A percentile compares a stretch with the other conserved stretches of the same genome.
These are phyloP conservation scores for Penium margaritaceum DNA, from an alignment of 139 green algal species.

Conservation along the genomic window DNA sequence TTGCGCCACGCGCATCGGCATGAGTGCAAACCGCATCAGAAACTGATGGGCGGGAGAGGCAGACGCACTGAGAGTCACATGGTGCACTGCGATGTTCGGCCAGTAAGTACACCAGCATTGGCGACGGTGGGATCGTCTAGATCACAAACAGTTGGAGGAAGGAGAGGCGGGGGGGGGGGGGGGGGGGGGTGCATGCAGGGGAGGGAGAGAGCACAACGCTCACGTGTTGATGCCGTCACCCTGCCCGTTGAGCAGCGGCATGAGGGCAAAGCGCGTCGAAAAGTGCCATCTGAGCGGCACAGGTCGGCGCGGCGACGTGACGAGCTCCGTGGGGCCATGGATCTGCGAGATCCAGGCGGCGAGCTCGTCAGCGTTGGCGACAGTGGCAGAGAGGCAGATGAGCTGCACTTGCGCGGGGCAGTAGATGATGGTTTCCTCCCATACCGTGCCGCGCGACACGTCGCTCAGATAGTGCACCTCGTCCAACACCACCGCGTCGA, in stretches of 20 bases:
- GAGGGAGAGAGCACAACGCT: too few species aligned
- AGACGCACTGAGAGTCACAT: too few species aligned
- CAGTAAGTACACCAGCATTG: too few species aligned
- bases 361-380: conserved; percentile 85
- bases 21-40: too few species aligned
- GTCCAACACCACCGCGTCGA: conserved; percentile 89
- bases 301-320: conserved; percentile 73
- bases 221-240: conserved; percentile 30
- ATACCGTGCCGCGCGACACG: conserved; percentile 73
- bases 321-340: conserved; percentile 51
- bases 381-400: conserved; percentile 86
- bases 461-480: conserved; percentile 85
- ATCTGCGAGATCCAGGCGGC: conserved; percentile 76
- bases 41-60: too few species aligned
- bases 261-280: conserved; percentile 27
- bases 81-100: too few species aligned
- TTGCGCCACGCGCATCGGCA: too few species aligned
- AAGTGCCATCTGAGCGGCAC: conserved; percentile 90
- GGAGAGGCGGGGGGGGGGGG: too few species aligned
- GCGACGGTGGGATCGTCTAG: background rate
- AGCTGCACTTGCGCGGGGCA: conserved; percentile 77
- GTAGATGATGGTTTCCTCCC: conserved; percentile 97
- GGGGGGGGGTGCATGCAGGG: too few species aligned
- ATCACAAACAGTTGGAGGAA: too few species aligned
- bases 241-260: conserved; percentile 29